Evolutionary conservation across 768 basidiomycete genomes (phyloP).

Genomic region (Hirschioporus abietinus): DNA sequence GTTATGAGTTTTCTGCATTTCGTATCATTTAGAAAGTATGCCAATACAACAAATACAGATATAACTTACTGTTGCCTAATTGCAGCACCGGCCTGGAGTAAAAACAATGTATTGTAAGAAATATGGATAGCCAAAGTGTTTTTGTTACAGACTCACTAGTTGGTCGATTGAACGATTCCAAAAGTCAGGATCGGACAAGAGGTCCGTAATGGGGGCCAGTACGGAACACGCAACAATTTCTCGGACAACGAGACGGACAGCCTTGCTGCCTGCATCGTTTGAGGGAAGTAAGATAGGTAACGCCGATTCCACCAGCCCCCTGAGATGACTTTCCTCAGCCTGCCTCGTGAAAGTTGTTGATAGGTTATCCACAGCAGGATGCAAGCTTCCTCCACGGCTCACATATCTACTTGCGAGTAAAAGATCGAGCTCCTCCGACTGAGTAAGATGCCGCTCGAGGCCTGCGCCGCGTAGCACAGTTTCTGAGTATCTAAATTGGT

Average conservation of each 20-base stretch:
- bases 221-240: conserved; percentile 83
- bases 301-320: conserved; percentile 61
- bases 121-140: not conserved
- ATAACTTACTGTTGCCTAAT: conserved; percentile 59
- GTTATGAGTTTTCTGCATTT: conserved; percentile 5
- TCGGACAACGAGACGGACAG: conserved; percentile 65
- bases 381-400: conserved; percentile 59
- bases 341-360: conserved; percentile 87
- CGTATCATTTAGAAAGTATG: not conserved
- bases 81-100: conserved; percentile 53
- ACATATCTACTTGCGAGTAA: conserved; percentile 81
- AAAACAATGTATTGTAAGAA: conserved; percentile 11
- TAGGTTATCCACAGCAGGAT: conserved; percentile 83
- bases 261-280: conserved; percentile 65
- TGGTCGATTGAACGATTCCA: conserved; percentile 94
- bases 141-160: conserved; percentile 57
- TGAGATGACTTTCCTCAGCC: conserved; percentile 82
- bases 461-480: conserved; percentile 77
- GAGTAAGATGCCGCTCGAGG: conserved; percentile 75
- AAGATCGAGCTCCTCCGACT: conserved; percentile 86
- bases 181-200: conserved; percentile 93
- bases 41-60: not conserved
- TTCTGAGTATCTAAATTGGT: conserved; percentile 88
- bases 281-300: conserved; percentile 73
- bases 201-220: conserved; percentile 83